A percentile compares a stretch with the other conserved stretches of the same genome.
Conservation (phyloP, 2,329 filamentous ascomycete genomes). For the Diaporthe sp. region DNA sequence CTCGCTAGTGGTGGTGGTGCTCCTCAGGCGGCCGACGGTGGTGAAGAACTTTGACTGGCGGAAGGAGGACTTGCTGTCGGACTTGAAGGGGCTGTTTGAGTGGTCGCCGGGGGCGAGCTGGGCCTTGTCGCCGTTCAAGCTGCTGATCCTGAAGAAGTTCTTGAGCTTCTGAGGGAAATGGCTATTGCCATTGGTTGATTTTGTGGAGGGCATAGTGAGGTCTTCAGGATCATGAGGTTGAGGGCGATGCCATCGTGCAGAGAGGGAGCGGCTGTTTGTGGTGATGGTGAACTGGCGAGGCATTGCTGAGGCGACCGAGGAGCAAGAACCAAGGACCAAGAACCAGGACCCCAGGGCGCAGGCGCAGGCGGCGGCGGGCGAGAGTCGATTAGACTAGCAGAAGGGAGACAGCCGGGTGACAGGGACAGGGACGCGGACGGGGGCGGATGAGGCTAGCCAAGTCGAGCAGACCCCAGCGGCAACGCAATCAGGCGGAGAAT, state of each 20-base stretch:
- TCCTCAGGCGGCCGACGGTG: slow-evolving; percentile 86
- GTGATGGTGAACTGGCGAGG: slow-evolving; percentile 32
- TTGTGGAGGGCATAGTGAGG: slow-evolving; percentile 62
- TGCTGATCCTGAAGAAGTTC: slow-evolving; percentile 78
- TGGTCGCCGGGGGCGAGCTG: slow-evolving; percentile 35
- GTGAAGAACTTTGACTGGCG: slow-evolving; percentile 91
- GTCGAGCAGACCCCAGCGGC: slow-evolving; percentile 21
- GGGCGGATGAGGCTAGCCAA: slow-evolving; percentile 17
- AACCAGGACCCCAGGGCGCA: slow-evolving; percentile 13
- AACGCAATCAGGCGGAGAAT: slow-evolving; percentile 22
- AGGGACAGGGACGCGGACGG: slow-evolving; percentile 14
- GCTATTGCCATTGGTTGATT: slow-evolving; percentile 63
- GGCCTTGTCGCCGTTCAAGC: slow-evolving; percentile 45
- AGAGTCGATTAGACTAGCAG: slow-evolving; percentile 20
- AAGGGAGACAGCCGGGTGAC: slow-evolving; percentile 20
- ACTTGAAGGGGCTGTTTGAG: slow-evolving; percentile 51
- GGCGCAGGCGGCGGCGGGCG: slow-evolving; percentile 12
- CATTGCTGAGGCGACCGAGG: slow-evolving; percentile 24
- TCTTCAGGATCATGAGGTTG: slow-evolving; percentile 40
- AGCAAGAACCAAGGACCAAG: slow-evolving; percentile 17
- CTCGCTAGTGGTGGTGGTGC: slow-evolving; percentile 91
- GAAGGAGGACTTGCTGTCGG: slow-evolving; percentile 74
- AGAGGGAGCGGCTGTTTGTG: slow-evolving; percentile 33
- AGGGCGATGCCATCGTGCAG: slow-evolving; percentile 35
- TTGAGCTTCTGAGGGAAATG: slow-evolving; percentile 76